Conservation (phyloP, 2,329 filamentous ascomycete species). For the Nothopassalora personata region DNA sequence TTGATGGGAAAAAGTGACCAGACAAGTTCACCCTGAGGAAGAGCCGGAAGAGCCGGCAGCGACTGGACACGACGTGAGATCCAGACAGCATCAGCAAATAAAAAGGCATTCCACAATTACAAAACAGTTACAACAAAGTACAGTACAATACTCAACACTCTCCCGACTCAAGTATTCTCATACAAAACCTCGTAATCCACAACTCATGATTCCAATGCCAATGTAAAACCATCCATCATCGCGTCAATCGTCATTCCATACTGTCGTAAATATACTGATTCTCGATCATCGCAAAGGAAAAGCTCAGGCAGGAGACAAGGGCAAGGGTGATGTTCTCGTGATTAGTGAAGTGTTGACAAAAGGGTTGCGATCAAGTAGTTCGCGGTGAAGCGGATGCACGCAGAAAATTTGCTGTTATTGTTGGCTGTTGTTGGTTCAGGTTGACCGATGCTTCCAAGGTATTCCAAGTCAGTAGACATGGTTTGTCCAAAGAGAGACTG, state of each 20-base stretch:
- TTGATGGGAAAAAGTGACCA: too few relatives aligned
- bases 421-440: background rate
- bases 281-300: background rate
- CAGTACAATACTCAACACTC: background rate
- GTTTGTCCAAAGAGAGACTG: slow-evolving; percentile 5
- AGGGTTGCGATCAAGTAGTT: background rate
- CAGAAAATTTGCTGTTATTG: background rate
- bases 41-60: too few relatives aligned
- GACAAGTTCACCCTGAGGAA: too few relatives aligned
- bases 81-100: background rate
- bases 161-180: background rate
- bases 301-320: background rate
- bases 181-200: background rate
- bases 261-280: background rate
- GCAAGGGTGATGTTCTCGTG: background rate
- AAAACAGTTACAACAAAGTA: background rate
- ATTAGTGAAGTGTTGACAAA: background rate
- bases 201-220: background rate
- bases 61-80: too few relatives aligned
- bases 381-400: background rate
- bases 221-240: background rate
- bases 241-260: background rate
- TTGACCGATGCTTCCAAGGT: background rate
- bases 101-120: background rate
- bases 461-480: background rate